Conservation (phyloP, 2,329 filamentous ascomycete genomes). For the Tolypocladium album region DNA sequence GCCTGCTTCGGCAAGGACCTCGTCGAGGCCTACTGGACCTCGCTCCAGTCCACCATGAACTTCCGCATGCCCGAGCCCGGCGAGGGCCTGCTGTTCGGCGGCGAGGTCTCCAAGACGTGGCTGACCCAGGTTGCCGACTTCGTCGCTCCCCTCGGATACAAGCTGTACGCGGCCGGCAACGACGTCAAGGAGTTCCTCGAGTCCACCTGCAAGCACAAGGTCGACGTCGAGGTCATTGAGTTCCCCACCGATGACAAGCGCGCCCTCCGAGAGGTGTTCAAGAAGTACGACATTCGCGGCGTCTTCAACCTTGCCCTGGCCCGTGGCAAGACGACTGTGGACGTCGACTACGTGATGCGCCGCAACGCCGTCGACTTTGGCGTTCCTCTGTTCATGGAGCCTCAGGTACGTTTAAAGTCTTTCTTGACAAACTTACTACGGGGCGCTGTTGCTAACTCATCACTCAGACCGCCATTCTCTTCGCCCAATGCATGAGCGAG, state of each 20-base stretch:
- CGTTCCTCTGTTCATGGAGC: conserved; percentile 96
- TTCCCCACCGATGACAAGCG: conserved; percentile 97
- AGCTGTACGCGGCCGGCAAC: conserved; percentile 76
- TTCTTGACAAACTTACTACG: too few species aligned
- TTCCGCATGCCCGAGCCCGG: conserved; percentile 93
- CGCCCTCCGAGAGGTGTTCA: conserved; percentile 84
- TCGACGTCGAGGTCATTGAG: conserved; percentile 80
- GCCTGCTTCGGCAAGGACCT: conserved; percentile 96
- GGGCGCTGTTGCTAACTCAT: conserved; percentile 16
- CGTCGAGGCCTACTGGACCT: conserved; percentile 95
- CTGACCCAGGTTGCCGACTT: conserved; percentile 77
- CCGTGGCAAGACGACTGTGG: conserved; percentile 71
- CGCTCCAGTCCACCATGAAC: conserved; percentile 96
- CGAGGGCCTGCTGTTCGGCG: conserved; percentile 90
- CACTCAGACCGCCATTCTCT: conserved; percentile 78
- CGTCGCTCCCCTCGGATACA: conserved; percentile 83
- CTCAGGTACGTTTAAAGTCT: conserved; percentile 56
- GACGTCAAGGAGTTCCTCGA: conserved; percentile 80
- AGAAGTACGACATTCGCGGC: conserved; percentile 93
- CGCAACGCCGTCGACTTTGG: conserved; percentile 98
- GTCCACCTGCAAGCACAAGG: conserved; percentile 51
- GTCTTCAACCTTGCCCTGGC: conserved; percentile 88
- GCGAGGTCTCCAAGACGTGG: conserved; percentile 61
- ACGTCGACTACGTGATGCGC: conserved; percentile 97
- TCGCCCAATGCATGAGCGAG: conserved; percentile 93